Evolutionary conservation across 805 yeast species (phyloP), one percentile per base, ranked within the genome.

Genomic region (Clavispora carvajalis): DNA sequence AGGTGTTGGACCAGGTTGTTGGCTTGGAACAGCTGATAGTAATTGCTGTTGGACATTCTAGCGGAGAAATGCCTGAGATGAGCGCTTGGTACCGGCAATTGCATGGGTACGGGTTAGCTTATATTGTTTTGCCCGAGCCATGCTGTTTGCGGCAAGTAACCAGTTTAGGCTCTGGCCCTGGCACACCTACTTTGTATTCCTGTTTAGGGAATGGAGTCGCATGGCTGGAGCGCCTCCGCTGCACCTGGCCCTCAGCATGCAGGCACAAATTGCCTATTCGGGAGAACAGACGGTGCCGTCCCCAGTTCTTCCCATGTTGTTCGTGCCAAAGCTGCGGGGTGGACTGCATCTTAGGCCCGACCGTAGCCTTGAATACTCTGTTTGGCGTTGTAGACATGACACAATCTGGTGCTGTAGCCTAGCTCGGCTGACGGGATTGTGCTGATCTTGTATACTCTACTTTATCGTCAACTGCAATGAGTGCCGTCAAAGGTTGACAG

Each of bases 1-100:
- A n/a, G n/a, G n/a, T n/a, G n/a, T n/a, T 33, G 21, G 23, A 33
- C 28, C 8, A 36, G 19, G 33, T 25, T 39, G 15, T 17, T 25
- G 29, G 7, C 23, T 22, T 45, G 49, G 13, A 33, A 4, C 21
- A 36, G 36, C 3, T 34, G 28, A 38, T 45, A 45, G 40, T 43
- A 45, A 33, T 40, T 46, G 39, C 31, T 40, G 26, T 45, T 45
- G 17, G 48, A 45, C 31, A 28, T 28, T n/a, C 31, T 28, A 7
- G 5, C 17, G 16, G 29, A 8, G 29, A 17, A 13, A 26, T 26
- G 29, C 2, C 12, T 2, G 29, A 16, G 9, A 19, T n/a, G 31
- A 28, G 16, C 4, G 19, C 6, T 6, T n/a, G 29, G 16, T 15
- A 25, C 29, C 16, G 29, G n/a, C n/a, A n/a, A n/a, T 23, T n/a